Evolutionary conservation across 192 early-diverging fungal species (phyloP).

Genomic region (Thamnidium elegans): DNA sequence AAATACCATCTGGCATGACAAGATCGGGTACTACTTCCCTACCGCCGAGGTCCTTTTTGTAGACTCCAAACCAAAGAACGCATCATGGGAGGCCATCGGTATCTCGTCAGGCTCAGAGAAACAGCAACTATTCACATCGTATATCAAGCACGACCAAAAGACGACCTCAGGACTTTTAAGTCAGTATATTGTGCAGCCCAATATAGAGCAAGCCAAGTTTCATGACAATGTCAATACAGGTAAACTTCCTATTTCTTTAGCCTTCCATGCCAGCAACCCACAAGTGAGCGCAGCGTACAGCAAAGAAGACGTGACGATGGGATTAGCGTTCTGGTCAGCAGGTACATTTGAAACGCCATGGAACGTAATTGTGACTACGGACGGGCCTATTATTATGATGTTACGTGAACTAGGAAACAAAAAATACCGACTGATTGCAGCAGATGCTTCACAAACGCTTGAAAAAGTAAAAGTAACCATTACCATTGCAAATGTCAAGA

Average conservation of each 20-base stretch:
- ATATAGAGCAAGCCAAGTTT: background rate
- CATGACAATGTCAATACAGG: background rate
- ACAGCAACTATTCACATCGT: constrained; percentile 16
- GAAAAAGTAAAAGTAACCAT: constrained; percentile 5
- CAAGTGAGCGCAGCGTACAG: background rate
- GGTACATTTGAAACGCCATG: constrained; percentile 4
- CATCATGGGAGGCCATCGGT: constrained; percentile 22
- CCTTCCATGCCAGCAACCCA: background rate
- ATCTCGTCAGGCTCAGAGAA: constrained; percentile 13
- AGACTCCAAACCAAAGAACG: constrained; percentile 1
- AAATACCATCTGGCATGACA: constrained; percentile 23
- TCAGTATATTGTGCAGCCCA: background rate
- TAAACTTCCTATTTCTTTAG: background rate
- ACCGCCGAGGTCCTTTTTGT: constrained; percentile 8
- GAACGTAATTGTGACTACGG: background rate
- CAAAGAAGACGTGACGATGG: background rate
- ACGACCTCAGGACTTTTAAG: constrained; percentile 1
- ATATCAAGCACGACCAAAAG: background rate
- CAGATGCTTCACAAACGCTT: constrained; percentile 23
- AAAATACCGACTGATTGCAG: constrained; percentile 1
- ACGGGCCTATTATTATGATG: constrained; percentile 16
- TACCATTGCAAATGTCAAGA: background rate
- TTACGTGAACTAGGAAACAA: background rate
- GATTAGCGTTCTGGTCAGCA: constrained; percentile 17
- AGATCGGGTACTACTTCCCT: constrained; percentile 23